A percentile compares a stretch with the other conserved stretches of the same genome.
Conservation (phyloP, 225 moss, liverwort and hornwort species). For the Neckera pumila region DNA sequence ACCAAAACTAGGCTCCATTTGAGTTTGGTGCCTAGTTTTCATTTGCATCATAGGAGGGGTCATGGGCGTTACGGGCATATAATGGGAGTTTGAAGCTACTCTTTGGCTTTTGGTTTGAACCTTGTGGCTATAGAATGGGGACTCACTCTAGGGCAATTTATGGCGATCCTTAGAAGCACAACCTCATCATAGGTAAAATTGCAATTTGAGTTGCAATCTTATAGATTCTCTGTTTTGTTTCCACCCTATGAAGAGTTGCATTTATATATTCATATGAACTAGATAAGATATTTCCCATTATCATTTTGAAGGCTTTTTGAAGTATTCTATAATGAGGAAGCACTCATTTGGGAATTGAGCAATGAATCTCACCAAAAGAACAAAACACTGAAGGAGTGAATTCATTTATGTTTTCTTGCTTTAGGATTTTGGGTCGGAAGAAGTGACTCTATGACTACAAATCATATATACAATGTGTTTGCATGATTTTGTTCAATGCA, state of each 20-base stretch:
- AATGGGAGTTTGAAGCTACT: rapidly evolving
- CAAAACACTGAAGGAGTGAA: neutral
- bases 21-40: neutral
- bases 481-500: neutral
- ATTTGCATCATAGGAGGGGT: rapidly evolving
- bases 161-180: rapidly evolving
- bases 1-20: neutral
- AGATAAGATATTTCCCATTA: neutral
- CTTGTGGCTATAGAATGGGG: rapidly evolving
- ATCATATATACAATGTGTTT: neutral
- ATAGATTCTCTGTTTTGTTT: neutral
- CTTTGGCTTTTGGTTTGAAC: neutral
- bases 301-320: neutral
- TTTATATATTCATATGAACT: too few species aligned
- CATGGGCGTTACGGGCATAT: rapidly evolving
- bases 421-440: neutral
- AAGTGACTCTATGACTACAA: neutral
- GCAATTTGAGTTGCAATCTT: neutral
- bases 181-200: rapidly evolving
- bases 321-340: neutral
- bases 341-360: neutral
- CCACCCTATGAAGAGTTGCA: neutral
- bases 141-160: neutral
- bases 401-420: neutral
- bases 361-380: neutral